A percentile compares a stretch with the other conserved stretches of the same genome.
phyloP scores from a whole-genome alignment of 495 filamentous ascomycete species.

The Annulohypoxylon moriforme region DNA sequence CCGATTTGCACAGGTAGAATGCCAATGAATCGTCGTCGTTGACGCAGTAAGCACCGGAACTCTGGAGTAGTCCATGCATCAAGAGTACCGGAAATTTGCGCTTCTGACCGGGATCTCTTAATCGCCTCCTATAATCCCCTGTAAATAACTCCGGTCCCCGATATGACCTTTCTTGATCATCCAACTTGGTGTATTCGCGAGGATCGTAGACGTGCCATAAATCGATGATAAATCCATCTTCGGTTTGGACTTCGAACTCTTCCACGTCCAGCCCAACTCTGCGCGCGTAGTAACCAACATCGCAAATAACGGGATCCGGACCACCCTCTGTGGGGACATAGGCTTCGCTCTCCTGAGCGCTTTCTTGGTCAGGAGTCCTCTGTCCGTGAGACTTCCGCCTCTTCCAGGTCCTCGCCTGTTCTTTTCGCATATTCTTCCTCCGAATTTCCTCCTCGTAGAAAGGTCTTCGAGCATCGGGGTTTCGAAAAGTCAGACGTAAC shows the following conservation, averaged over 20 bases:
- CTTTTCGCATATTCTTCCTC: slow-evolving; percentile 62
- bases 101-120: slow-evolving; percentile 49
- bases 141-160: slow-evolving; percentile 57
- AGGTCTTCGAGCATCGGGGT: slow-evolving; percentile 69
- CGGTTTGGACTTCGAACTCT: slow-evolving; percentile 85
- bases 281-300: slow-evolving; percentile 88
- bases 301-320: slow-evolving; percentile 78
- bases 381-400: slow-evolving; percentile 51
- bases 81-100: slow-evolving; percentile 88
- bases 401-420: slow-evolving; percentile 71
- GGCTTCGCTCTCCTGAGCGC: slow-evolving; percentile 59
- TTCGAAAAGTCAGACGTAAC: slow-evolving; percentile 61
- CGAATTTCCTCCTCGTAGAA: slow-evolving; percentile 76
- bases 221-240: slow-evolving; percentile 91
- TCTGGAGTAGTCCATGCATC: slow-evolving; percentile 90
- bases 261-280: slow-evolving; percentile 91
- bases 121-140: slow-evolving; percentile 25
- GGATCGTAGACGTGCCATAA: slow-evolving; percentile 94
- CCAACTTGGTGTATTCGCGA: slow-evolving; percentile 67
- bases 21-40: slow-evolving; percentile 92
- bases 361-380: slow-evolving; percentile 50
- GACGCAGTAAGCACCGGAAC: slow-evolving; percentile 85
- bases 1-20: slow-evolving; percentile 90
- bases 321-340: slow-evolving; percentile 82
- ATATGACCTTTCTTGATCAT: slow-evolving; percentile 53